These are phyloP conservation scores for Stagonosporopsis chrysanthemi DNA, from an alignment of 2,329 filamentous ascomycete species.

Conservation along the genomic window DNA sequence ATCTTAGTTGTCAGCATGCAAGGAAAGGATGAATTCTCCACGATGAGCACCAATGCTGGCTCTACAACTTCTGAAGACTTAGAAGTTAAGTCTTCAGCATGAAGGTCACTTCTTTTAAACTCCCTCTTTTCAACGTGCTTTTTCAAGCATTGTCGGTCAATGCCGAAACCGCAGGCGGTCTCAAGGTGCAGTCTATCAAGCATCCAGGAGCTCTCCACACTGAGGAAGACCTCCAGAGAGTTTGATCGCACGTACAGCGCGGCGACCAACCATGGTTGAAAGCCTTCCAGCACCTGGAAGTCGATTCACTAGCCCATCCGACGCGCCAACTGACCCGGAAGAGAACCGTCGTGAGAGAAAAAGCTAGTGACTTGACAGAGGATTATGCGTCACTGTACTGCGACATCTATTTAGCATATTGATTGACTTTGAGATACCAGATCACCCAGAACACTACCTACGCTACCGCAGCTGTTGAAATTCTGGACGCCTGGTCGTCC, in stretches of 20 bases:
- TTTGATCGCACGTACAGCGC: neutral
- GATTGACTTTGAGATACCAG: neutral
- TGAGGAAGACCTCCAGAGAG: neutral
- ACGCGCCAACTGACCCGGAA: neutral
- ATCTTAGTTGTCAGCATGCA: too few relatives aligned
- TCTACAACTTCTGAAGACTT: neutral
- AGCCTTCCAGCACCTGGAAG: neutral
- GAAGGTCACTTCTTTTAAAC: neutral
- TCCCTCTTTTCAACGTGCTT: neutral
- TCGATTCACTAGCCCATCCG: neutral
- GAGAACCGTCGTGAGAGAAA: neutral
- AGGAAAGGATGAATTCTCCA: too few relatives aligned
- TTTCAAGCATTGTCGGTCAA: neutral
- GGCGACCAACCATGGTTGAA: neutral
- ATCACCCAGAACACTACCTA: neutral
- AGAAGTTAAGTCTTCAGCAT: neutral
- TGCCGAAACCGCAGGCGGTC: neutral
- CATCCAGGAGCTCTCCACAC: neutral
- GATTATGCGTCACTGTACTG: neutral
- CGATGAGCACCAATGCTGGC: too few relatives aligned
- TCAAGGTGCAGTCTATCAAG: neutral
- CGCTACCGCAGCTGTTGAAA: neutral
- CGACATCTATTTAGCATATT: neutral
- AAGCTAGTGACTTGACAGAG: neutral
- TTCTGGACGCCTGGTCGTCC: neutral